Percentiles rank a stretch among this genome's conserved stretches.
phyloP scores from a whole-genome alignment of 352 stramenopile genomes.

The Phytopythium litorale region DNA sequence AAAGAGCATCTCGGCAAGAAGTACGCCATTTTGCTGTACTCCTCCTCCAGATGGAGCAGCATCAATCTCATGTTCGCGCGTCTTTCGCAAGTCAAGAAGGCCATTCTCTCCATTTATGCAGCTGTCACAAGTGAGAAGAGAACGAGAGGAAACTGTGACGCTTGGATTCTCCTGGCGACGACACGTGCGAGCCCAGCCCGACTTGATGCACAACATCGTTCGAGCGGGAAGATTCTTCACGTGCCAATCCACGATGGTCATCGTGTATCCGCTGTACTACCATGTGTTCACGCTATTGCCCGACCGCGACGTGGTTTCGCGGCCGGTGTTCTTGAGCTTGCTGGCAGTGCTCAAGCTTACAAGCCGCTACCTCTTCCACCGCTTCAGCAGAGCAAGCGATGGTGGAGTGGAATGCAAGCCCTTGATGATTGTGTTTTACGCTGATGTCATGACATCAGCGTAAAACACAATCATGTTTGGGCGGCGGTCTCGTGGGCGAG shows the following conservation, averaged over 20 bases:
- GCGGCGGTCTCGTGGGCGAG: no score
- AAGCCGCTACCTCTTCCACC: slow-evolving; percentile 16
- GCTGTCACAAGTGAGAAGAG: no score
- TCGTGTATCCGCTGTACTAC: slow-evolving; percentile 25
- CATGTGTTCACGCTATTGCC: slow-evolving; percentile 18
- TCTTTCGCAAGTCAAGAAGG: no score
- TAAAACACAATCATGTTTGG: slow-evolving; percentile 38
- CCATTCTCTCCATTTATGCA: no score
- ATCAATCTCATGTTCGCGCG: no score
- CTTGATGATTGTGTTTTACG: slow-evolving; percentile 28
- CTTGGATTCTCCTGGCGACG: slow-evolving; percentile 11
- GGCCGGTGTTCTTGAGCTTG: slow-evolving; percentile 11
- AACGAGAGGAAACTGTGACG: not conserved
- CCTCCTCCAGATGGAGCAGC: no score
- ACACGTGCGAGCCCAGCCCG: slow-evolving; percentile 2
- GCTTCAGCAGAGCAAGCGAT: not conserved
- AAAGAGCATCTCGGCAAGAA: no score
- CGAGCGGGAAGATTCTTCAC: slow-evolving; percentile 11
- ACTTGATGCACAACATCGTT: slow-evolving; percentile 8
- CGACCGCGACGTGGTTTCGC: not conserved
- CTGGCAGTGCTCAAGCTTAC: slow-evolving; percentile 25
- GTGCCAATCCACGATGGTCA: slow-evolving; percentile 11
- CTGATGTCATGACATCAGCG: slow-evolving; percentile 37
- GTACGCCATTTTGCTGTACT: no score
- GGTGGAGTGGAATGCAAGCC: slow-evolving; percentile 13